Percentiles rank a stretch among this genome's conserved stretches.
These are phyloP conservation scores for Cyberlindnera americana DNA, from an alignment of 805 yeast species.

Conservation along the genomic window DNA sequence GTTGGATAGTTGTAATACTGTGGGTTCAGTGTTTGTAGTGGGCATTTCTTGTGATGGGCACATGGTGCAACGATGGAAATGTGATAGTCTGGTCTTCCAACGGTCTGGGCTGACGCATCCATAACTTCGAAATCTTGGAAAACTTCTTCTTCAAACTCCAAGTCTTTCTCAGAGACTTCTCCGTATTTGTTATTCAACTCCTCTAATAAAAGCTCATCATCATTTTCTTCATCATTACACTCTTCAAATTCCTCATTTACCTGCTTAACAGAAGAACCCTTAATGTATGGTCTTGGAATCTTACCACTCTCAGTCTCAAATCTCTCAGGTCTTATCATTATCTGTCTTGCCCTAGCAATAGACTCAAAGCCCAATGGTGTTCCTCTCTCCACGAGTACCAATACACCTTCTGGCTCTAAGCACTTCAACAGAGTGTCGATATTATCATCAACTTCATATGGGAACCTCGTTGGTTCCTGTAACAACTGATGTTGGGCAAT, in stretches of 20 bases:
- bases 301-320: conserved; percentile 52
- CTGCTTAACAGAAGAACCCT: conserved; percentile 40
- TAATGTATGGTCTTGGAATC: conserved; percentile 65
- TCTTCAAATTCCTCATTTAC: conserved; percentile 20
- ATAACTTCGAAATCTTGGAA: conserved; percentile 13
- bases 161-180: conserved; percentile 38
- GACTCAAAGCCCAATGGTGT: conserved; percentile 85
- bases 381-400: conserved; percentile 84
- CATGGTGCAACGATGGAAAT: conserved; percentile 83
- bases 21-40: conserved; percentile 77
- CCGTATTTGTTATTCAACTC: conserved; percentile 41
- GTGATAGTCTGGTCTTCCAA: conserved; percentile 35
- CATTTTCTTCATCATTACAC: conserved; percentile 11
- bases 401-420: conserved; percentile 73
- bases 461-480: conserved; percentile 55
- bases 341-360: conserved; percentile 85
- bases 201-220: conserved; percentile 26
- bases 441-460: conserved; percentile 68
- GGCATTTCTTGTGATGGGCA: conserved; percentile 81
- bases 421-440: conserved; percentile 55
- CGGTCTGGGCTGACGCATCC: background rate
- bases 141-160: conserved; percentile 45
- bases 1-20: conserved; percentile 52
- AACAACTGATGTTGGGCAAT: conserved; percentile 79
- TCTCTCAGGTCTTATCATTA: conserved; percentile 83